Conservation (phyloP, 1,284 basidiomycete species). For the Coniferiporia sulphurascens region DNA sequence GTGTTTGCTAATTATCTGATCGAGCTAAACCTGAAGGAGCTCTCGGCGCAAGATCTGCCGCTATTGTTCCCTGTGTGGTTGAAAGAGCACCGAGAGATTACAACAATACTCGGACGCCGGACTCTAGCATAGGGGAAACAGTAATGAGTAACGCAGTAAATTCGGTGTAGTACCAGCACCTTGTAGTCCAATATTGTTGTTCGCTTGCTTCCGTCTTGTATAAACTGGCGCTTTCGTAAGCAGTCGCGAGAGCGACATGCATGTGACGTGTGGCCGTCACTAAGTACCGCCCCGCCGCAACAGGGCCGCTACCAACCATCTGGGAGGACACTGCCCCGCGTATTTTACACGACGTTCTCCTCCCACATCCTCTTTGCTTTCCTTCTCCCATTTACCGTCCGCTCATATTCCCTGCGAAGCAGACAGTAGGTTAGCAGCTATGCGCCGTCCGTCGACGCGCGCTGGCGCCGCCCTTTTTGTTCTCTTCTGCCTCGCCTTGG, state of each 20-base stretch:
- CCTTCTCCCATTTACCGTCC: background rate
- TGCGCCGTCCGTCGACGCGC: constrained; percentile 13
- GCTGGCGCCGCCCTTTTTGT: constrained; percentile 10
- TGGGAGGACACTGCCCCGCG: background rate
- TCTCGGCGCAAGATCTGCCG: constrained; percentile 33
- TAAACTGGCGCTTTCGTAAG: too few species aligned
- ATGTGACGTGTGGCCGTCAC: too few species aligned
- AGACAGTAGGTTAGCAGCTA: background rate
- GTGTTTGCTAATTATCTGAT: constrained; percentile 95
- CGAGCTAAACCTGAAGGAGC: constrained; percentile 51
- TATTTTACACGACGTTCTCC: background rate
- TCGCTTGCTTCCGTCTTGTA: too few species aligned
- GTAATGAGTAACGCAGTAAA: background rate
- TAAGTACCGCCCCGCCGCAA: too few species aligned
- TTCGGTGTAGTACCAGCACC: background rate
- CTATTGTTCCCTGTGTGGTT: constrained; percentile 78
- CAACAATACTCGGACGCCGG: constrained; percentile 66
- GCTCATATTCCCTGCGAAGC: background rate
- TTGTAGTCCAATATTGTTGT: background rate
- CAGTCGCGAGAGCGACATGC: too few species aligned
- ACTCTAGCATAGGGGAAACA: constrained; percentile 44
- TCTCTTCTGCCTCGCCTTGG: constrained; percentile 10
- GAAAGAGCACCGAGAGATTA: constrained; percentile 78
- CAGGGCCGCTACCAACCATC: background rate
- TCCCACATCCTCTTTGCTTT: background rate